Base-by-base conservation (phyloP, 495 filamentous ascomycete species). In the Beverwykella pulmonaria region DNA sequence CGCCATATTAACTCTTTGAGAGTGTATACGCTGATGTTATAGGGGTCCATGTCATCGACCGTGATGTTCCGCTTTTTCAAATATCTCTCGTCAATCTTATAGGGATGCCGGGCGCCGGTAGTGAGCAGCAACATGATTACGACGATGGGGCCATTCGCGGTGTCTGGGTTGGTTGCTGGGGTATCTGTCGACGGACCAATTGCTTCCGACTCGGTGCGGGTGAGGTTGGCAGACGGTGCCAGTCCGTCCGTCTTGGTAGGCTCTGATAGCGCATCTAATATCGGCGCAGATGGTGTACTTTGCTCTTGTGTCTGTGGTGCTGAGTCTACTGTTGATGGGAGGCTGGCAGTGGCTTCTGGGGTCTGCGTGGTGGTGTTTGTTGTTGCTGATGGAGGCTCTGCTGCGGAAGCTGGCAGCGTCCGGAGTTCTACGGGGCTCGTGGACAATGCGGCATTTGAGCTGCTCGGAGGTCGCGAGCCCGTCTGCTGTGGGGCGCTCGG, bases 1-100 rank as follows among this genome's bases (percentile, higher is more conserved):
- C 90, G 79, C 82, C 92, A 84, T 65, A 97, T 95, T 75, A 96
- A 78, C 74, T 97, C 92, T 76, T 97, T 97, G 56, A 97, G 74
- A 8, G 90, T 93, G 73, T 97, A 96, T 15, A 95, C 87, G 70
- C 89, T 94, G 77, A 96, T 91, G 72, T 87, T 87, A 72, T 90
- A 91, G 1, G 92, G 92, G 74, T 97, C 92, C 71, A 88, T 81
- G 26, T 86, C 88, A 39, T 90, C 88, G 0, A 92, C 85, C 32
- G 81, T 84, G 17, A 95, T 87, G 56, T 88, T 88, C 22, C 89
- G 85, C 75, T 92, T 93, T 49, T 83, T 79, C 54, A 97, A 78
- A 69, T 96, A 97, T 65, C 88, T 92, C 59, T 88, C 88, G 78
- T 94, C 91, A 67, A 97, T 89, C 59, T 87, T 90, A 75, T 91